Conservation (phyloP, 805 yeast species). For the Blastobotrys robertii region DNA sequence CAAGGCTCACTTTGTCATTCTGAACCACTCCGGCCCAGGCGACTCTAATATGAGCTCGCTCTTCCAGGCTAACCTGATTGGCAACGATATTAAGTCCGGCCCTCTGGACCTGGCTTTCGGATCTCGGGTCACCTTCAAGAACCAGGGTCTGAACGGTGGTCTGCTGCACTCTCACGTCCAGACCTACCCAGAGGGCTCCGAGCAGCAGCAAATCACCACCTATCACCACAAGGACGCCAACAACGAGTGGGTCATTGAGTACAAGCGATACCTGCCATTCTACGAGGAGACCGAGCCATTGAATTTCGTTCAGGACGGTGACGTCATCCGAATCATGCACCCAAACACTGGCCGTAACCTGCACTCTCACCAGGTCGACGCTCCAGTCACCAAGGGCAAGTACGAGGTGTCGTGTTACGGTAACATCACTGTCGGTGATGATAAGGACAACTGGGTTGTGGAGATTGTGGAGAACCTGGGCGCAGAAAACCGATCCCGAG, state of each 20-base stretch:
- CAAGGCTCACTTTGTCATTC: slow-evolving; percentile 67
- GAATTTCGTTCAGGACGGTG: slow-evolving; percentile 46
- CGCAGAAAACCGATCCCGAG: slow-evolving; percentile 26
- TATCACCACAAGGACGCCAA: slow-evolving; percentile 84
- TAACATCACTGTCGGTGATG: slow-evolving; percentile 57
- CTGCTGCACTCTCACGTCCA: slow-evolving; percentile 84
- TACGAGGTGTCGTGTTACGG: slow-evolving; percentile 91
- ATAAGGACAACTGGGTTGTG: slow-evolving; percentile 81
- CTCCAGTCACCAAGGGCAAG: slow-evolving; percentile 55
- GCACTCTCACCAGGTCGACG: slow-evolving; percentile 73
- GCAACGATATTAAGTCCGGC: slow-evolving; percentile 53
- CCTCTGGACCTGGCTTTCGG: slow-evolving; percentile 59
- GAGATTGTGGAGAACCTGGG: slow-evolving; percentile 51
- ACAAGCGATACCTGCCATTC: slow-evolving; percentile 16
- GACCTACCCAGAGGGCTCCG: slow-evolving; percentile 81
- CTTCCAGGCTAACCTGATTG: slow-evolving; percentile 77
- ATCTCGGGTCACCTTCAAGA: slow-evolving; percentile 53
- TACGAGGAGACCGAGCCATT: slow-evolving; percentile 24
- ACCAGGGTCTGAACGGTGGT: slow-evolving; percentile 62
- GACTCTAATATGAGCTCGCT: slow-evolving; percentile 85
- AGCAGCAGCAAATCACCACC: slow-evolving; percentile 90
- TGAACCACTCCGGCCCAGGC: slow-evolving; percentile 82
- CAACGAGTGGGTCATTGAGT: slow-evolving; percentile 61
- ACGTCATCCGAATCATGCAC: slow-evolving; percentile 63
- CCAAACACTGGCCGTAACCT: slow-evolving; percentile 60